Evolutionary conservation across 371 early-diverging fungal genomes (phyloP).

Genomic region (Funneliformis caledonium): DNA sequence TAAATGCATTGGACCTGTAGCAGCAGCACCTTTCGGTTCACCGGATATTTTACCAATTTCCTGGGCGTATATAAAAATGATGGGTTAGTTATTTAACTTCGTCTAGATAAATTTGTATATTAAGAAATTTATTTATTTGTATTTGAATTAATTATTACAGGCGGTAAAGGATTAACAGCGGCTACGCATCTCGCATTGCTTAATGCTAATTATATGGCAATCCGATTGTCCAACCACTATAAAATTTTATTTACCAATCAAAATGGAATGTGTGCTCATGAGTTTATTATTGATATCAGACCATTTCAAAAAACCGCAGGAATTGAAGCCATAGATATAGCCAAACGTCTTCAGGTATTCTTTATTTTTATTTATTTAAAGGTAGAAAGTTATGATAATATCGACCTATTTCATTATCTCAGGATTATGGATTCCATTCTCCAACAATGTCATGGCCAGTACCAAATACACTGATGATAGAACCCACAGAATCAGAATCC

Average conservation of each 20-base stretch:
- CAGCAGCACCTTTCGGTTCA: conserved; percentile 97
- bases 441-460: conserved; percentile 99
- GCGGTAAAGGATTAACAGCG: conserved; percentile 72
- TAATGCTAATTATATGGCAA: conserved; percentile 97
- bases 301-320: conserved; percentile 81
- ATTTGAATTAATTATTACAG: background rate
- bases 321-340: conserved; percentile 94
- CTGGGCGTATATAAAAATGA: conserved; percentile 97
- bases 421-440: conserved; percentile 96
- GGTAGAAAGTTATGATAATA: background rate
- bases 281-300: conserved; percentile 95
- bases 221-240: conserved; percentile 87
- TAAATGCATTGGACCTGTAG: conserved; percentile 88
- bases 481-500: conserved; percentile 97
- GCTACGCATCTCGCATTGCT: conserved; percentile 90
- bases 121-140: background rate
- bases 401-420: no score
- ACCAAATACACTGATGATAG: conserved; percentile 96
- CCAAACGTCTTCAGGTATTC: conserved; percentile 86
- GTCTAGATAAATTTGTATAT: background rate
- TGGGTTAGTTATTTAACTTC: conserved; percentile 61
- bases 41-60: conserved; percentile 95
- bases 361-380: background rate
- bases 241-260: conserved; percentile 89
- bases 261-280: conserved; percentile 96